These are phyloP conservation scores for Thielaviopsis ethacetica DNA, from an alignment of 2,329 filamentous ascomycete species.

Conservation along the genomic window DNA sequence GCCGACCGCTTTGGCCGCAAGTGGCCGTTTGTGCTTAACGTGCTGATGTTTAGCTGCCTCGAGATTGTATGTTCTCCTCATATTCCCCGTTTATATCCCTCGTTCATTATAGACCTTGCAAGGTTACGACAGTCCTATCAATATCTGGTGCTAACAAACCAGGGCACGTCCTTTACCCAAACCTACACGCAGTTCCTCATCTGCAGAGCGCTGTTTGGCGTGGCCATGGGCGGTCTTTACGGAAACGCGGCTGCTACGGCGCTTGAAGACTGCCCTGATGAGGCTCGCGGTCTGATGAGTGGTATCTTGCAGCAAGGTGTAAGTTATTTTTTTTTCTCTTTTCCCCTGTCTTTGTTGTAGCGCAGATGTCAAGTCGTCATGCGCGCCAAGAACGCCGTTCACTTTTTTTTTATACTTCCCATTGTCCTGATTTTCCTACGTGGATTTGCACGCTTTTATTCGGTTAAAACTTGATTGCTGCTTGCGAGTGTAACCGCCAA, in stretches of 20 bases:
- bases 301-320: conserved; percentile 59
- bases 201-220: conserved; percentile 57
- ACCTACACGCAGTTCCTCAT: conserved; percentile 59
- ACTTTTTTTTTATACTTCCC: too few relatives aligned
- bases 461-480: too few relatives aligned
- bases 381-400: too few relatives aligned
- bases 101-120: too few relatives aligned
- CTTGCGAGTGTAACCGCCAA: too few relatives aligned
- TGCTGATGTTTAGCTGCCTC: conserved; percentile 50
- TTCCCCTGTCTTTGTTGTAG: background rate
- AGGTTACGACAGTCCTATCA: too few relatives aligned
- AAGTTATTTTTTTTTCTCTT: conserved; percentile 13
- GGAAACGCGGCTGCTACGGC: conserved; percentile 68
- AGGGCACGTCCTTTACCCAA: conserved; percentile 53
- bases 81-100: background rate
- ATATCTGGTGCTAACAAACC: background rate
- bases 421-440: too few relatives aligned
- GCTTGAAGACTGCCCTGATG: conserved; percentile 54
- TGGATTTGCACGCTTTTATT: too few relatives aligned
- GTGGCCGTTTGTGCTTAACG: conserved; percentile 70
- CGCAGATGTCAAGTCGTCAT: too few relatives aligned
- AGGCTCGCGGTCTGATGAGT: conserved; percentile 55
- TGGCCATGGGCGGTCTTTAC: conserved; percentile 70
- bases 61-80: conserved; percentile 33
- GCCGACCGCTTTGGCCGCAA: conserved; percentile 69